A percentile compares a stretch with the other conserved stretches of the same genome.
phyloP scores from a whole-genome alignment of 331 rosid genomes.

The Spiraea crenata region DNA sequence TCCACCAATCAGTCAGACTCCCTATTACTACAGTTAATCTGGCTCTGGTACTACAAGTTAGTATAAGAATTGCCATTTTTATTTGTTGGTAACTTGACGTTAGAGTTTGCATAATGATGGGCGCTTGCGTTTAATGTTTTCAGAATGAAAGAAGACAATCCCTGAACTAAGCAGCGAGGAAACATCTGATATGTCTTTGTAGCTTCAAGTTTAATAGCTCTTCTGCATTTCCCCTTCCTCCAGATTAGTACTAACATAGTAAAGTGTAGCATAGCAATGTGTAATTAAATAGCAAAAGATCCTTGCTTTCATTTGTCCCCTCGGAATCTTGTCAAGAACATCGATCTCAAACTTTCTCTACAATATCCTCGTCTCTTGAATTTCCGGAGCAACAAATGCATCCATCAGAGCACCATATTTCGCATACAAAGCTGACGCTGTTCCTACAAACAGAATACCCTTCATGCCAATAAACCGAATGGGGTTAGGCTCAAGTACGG shows the following conservation, averaged over 20 bases:
- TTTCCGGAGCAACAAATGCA: constrained; percentile 47
- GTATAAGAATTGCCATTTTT: background rate
- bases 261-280: background rate
- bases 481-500: background rate
- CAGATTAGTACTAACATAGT: no score
- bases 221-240: background rate
- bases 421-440: constrained; percentile 50
- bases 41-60: background rate
- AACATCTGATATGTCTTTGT: background rate
- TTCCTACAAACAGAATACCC: constrained; percentile 38
- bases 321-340: constrained; percentile 64
- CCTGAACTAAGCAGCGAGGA: background rate
- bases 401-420: constrained; percentile 52
- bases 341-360: constrained; percentile 41
- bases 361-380: constrained; percentile 40
- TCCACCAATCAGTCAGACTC: background rate
- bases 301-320: constrained; percentile 43
- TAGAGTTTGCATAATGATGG: background rate
- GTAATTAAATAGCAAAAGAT: background rate
- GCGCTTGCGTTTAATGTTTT: background rate
- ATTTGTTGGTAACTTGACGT: background rate
- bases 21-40: background rate
- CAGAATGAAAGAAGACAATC: background rate
- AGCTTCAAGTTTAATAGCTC: background rate
- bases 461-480: constrained; percentile 19